Base-by-base conservation (phyloP, 2,329 filamentous ascomycete species). In the Fusarium mangiferae region DNA sequence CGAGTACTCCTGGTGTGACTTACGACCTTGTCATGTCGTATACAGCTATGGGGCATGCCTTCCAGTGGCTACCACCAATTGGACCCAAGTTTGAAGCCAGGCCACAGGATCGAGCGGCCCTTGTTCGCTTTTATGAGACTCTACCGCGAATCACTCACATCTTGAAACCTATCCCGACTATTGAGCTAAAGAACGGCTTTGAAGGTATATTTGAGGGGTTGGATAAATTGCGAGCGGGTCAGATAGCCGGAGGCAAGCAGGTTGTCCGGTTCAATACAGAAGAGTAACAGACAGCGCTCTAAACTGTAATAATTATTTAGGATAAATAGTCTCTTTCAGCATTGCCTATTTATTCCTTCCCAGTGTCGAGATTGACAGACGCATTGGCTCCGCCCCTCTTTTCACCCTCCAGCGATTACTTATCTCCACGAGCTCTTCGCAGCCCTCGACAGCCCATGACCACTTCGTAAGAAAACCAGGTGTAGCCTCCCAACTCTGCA, bases 311-410 rank as follows among this genome's bases (percentile, higher is more conserved):
- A 28, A 22, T 11, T 7, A 11, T 14, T 9, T n/a, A 14, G 7
- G 7, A 15, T 41, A 9, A 4, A n/a, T 30, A 33, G 13, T 12
- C 12, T 33, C 30, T 33, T 33, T 33, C 30, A 30, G 30, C 11
- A 30, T 30, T 30, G 30, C 11, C 11, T 30, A 30, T 30, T 30
- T 30, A 18, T 10, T 13, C 4, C 3, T 38, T 1, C 5, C 14
- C 7, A 7, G 9, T 13, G 7, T 5, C 20, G 10, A 22, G 1
- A 3, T 39, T 1, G 14, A n/a, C 10, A 54, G 15, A 13, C 9
- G 90, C 86, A 64, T 45, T 1, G 62, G 46, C 11, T 46, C 46
- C 7, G 44, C 62, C 0, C 46, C 58, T 39, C 58, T 22, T 10
- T 7, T 30, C 1, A 9, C 14, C 7, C 62, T 65, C 57, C 58